phyloP scores from a whole-genome alignment of 352 stramenopile genomes.

The Globisporangium spinosum region DNA sequence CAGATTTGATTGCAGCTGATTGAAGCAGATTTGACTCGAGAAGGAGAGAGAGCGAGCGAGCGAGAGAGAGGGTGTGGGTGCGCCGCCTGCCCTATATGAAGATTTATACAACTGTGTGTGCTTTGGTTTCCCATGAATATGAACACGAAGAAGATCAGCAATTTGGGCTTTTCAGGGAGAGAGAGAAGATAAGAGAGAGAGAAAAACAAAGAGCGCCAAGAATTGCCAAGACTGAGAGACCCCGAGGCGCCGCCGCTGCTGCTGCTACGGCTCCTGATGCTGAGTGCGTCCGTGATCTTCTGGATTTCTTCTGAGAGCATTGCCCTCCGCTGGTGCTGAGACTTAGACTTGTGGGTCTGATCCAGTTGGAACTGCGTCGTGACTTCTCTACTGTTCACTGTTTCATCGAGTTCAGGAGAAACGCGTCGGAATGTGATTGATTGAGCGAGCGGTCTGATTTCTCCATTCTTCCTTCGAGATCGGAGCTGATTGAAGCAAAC shows the following conservation, averaged over 20 bases:
- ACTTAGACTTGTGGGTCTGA: background rate
- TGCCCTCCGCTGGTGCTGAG: background rate
- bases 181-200: constrained; percentile 9
- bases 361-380: background rate
- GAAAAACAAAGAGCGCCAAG: constrained; percentile 13
- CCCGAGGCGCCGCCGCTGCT: background rate
- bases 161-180: constrained; percentile 13
- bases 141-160: background rate
- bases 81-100: constrained; percentile 12
- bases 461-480: background rate
- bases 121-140: constrained; percentile 19
- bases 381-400: background rate
- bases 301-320: background rate
- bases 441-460: background rate
- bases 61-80: background rate
- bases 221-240: constrained; percentile 8
- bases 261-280: background rate
- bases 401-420: background rate
- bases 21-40: constrained; percentile 12
- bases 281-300: background rate
- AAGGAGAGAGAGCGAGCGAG: constrained; percentile 11
- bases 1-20: background rate
- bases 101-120: constrained; percentile 47
- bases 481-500: background rate
- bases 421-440: background rate